Evolutionary conservation across 2,329 filamentous ascomycete genomes (phyloP), one percentile per base, ranked within the genome.

Genomic region (Lasiodiplodia sp.): DNA sequence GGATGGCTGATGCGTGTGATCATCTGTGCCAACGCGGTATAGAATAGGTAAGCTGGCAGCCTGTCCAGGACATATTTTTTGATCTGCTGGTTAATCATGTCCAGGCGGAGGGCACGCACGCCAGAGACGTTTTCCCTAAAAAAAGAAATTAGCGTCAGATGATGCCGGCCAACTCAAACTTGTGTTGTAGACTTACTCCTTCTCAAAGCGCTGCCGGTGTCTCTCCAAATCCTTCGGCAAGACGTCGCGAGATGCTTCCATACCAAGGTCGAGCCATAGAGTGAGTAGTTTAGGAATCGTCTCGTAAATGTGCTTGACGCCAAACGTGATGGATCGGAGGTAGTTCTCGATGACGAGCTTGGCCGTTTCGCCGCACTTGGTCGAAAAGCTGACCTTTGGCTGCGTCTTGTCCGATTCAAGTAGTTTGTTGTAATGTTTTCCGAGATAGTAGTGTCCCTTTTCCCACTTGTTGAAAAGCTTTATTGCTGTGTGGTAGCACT

Each of bases 351-450:
- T 92, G 44, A 99, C 92, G 18, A 97, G 86, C 75, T 94, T 94
- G 2, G 93, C 90, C 23, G 91, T 88, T 77, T 97, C 94, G 49
- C 96, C 96, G 12, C 88, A 92, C 67, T 96, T 81, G 74, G 75
- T 82, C 14, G 78, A 71, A 31, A 79, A 73, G 37, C 77, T 80
- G 34, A 91, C 88, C 21, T 88, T 84, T 47, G 91, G 90, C 65
- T 97, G 87, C 2, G 87, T 84, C 79, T 93, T 94, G 78, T 98
- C 94, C 0, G 93, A 92, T 74, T 98, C 95, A 3, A 97, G 84
- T 4, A 98, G 87, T 79, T 97, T 99, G 78, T 97, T 96, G 85
- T 99, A 99, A 80, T 98, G 94, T 57, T 95, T 93, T 5, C 96
- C 96, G 11, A 99, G 87, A 78, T 97, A 97, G 78, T 98, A 99